These are phyloP conservation scores for Penicillium riverlandense DNA, from an alignment of 495 filamentous ascomycete genomes.

Conservation along the genomic window DNA sequence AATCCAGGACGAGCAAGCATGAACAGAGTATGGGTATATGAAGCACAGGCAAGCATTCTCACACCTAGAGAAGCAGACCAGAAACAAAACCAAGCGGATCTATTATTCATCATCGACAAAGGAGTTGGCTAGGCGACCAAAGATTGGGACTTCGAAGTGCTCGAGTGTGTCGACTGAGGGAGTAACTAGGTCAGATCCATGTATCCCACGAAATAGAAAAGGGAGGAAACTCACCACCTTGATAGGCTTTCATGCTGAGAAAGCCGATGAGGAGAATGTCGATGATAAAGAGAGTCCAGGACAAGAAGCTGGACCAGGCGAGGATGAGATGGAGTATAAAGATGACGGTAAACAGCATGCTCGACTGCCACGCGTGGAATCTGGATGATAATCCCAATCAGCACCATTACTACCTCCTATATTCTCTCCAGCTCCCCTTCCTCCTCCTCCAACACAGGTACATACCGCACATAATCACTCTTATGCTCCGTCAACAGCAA, in stretches of 20 bases:
- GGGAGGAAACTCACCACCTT: conserved; percentile 53
- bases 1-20: too few relatives aligned
- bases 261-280: conserved; percentile 74
- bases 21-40: conserved; percentile 7
- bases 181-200: not conserved
- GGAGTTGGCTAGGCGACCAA: conserved; percentile 68
- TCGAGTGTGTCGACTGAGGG: conserved; percentile 74
- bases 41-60: conserved; percentile 3
- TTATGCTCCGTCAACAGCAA: conserved; percentile 83
- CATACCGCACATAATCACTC: conserved; percentile 92
- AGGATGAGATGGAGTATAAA: conserved; percentile 85
- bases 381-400: conserved; percentile 30
- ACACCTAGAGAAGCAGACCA: conserved; percentile 6
- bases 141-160: conserved; percentile 84
- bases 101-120: conserved; percentile 85
- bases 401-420: too few relatives aligned
- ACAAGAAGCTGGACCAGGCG: conserved; percentile 74
- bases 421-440: too few relatives aligned
- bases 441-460: conserved; percentile 4
- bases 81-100: not conserved
- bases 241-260: conserved; percentile 71
- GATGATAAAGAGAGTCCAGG: conserved; percentile 70
- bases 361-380: conserved; percentile 94
- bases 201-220: not conserved
- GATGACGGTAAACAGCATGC: conserved; percentile 75